Base-by-base conservation (phyloP, 106 monocot species). In the Platanthera guangdongensis region DNA sequence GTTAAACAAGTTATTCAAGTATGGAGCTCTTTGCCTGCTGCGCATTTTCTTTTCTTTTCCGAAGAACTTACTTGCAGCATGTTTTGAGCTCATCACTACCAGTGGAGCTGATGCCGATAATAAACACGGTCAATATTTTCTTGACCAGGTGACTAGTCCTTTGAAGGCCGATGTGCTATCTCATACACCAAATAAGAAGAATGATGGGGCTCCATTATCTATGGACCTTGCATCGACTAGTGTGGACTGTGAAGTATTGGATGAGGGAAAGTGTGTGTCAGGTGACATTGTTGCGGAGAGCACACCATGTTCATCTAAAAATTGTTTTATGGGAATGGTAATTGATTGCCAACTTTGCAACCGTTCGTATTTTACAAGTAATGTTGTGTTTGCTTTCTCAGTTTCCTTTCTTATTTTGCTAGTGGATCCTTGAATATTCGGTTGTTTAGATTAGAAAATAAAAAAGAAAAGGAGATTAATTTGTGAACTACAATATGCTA, bases 41-140 rank as follows among this genome's bases (percentile, higher is more conserved):
- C 85, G 85, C 73, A 85, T 92, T 79, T 92, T 94, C 73, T 75
- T 92, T 77, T 83, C 80, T 64, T 92, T 78, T 73, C 91, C 99
- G 46, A 90, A 84, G 76, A 80, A 88, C 74, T 71, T 92, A 77
- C 76, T 99, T 80, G 86, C 78, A 71, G 91, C 94, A 13, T 94
- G 85, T 73, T 99, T 99, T 88, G 88, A 90, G 59, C 80, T 93
- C 55, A 79, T 92, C 77, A 77, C 68, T 82, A 76, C 83, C 54
- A 76, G 72, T 64, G 78, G 75, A 77, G 71, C 70, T 88, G 87
- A 89, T 80, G 72, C 45, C 49, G 54, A 75, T 47, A 64, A 75
- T 51, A 85, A 81, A 64, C 84, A 75, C 59, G 91, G 78, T 22
- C 14, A 85, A 13, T 94, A 94, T 79, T 90, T 99, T 85, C 65